These are phyloP conservation scores for Ceratobasidium sp. DNA, from an alignment of 1,284 basidiomycete species.

Conservation along the genomic window DNA sequence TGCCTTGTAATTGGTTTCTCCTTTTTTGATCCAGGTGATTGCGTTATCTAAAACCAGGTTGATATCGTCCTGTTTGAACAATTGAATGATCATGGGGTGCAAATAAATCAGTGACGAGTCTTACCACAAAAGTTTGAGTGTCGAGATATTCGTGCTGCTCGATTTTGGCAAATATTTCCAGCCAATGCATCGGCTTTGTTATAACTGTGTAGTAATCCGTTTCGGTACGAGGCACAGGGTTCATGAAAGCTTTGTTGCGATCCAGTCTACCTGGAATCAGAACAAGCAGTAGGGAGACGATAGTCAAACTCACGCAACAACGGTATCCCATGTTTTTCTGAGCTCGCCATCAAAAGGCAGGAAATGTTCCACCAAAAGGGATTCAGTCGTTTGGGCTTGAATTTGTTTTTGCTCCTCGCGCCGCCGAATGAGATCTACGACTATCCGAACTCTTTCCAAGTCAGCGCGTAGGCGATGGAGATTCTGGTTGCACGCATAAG, in stretches of 20 bases:
- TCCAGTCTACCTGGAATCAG: constrained; percentile 73
- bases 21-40: constrained; percentile 82
- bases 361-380: constrained; percentile 68
- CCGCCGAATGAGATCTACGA: constrained; percentile 77
- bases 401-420: constrained; percentile 85
- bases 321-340: constrained; percentile 70
- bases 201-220: constrained; percentile 94
- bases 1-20: constrained; percentile 74
- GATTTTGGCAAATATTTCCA: constrained; percentile 78
- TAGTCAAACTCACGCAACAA: constrained; percentile 68
- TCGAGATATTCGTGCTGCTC: constrained; percentile 81
- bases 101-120: constrained; percentile 41
- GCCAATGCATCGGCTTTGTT: constrained; percentile 90
- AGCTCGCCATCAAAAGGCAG: constrained; percentile 72
- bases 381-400: constrained; percentile 74
- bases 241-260: constrained; percentile 74
- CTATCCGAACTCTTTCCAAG: constrained; percentile 73
- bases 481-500: constrained; percentile 49
- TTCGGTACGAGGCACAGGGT: constrained; percentile 78
- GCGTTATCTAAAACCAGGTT: constrained; percentile 87
- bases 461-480: constrained; percentile 77
- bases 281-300: too few relatives aligned
- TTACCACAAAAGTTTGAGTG: constrained; percentile 76
- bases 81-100: background rate
- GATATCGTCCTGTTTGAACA: constrained; percentile 73